These are phyloP conservation scores for Pilatotrama ljubarskyi DNA, from an alignment of 768 basidiomycete species.

Conservation along the genomic window DNA sequence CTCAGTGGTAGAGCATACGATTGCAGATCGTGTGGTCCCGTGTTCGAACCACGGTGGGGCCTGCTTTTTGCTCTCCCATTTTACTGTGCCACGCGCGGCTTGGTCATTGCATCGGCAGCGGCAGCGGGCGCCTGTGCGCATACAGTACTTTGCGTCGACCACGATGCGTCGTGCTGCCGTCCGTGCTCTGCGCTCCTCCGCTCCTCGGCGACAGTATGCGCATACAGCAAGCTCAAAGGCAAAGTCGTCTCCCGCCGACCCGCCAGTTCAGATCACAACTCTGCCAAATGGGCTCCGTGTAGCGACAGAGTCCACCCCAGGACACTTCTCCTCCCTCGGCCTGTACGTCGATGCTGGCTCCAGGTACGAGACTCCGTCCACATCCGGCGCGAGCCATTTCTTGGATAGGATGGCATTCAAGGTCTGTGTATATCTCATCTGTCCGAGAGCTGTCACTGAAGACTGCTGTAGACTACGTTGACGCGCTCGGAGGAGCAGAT, in stretches of 20 bases:
- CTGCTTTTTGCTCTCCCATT: constrained; percentile 28
- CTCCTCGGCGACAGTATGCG: not conserved
- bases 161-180: constrained; percentile 28
- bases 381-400: constrained; percentile 86
- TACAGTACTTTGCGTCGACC: constrained; percentile 4
- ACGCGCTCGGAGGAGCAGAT: constrained; percentile 75
- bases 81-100: not conserved
- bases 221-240: not conserved
- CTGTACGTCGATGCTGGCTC: constrained; percentile 94
- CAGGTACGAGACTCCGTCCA: constrained; percentile 76
- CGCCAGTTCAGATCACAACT: constrained; percentile 69
- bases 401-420: constrained; percentile 97
- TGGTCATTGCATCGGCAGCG: not conserved
- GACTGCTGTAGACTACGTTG: constrained; percentile 61
- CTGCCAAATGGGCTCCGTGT: constrained; percentile 91
- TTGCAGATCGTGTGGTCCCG: constrained; percentile 60
- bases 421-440: constrained; percentile 43
- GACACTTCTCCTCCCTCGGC: constrained; percentile 93
- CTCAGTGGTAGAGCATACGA: constrained; percentile 60
- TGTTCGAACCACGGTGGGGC: constrained; percentile 58
- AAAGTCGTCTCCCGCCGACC: constrained; percentile 6
- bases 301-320: constrained; percentile 86
- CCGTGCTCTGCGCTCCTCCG: constrained; percentile 6
- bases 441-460: not conserved
- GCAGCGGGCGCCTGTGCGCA: not conserved